Conservation (phyloP, 2,329 filamentous ascomycete species). For the Botrytis sinoallii region DNA sequence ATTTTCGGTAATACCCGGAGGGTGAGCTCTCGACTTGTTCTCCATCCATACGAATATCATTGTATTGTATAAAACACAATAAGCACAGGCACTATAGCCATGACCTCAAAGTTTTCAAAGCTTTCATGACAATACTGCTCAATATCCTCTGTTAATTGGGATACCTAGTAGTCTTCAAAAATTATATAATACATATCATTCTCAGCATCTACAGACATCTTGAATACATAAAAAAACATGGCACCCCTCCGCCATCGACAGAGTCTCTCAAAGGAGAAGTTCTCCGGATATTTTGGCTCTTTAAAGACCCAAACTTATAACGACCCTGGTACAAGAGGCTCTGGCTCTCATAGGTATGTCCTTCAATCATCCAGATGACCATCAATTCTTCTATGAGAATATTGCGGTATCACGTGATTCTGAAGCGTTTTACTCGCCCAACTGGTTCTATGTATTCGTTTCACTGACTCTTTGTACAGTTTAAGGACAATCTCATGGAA, state of each 20-base stretch:
- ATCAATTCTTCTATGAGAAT: neutral
- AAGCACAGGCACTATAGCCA: neutral
- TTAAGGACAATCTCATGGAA: conserved; percentile 87
- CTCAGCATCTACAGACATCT: too few species aligned
- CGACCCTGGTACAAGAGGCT: conserved; percentile 54
- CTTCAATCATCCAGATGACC: neutral
- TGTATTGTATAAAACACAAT: neutral
- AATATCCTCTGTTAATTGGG: neutral
- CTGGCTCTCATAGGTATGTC: conserved; percentile 55
- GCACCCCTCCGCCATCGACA: conserved; percentile 44
- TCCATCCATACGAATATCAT: neutral
- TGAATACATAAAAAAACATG: conserved; percentile 22
- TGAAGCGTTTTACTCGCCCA: neutral
- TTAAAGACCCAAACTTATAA: conserved; percentile 71
- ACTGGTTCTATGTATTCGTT: neutral
- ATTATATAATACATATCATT: neutral
- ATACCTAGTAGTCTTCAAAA: neutral
- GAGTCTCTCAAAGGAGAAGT: conserved; percentile 65
- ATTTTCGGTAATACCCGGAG: conserved; percentile 1
- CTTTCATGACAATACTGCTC: neutral
- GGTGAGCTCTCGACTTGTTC: neutral
- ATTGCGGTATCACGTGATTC: neutral
- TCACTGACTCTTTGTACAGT: conserved; percentile 42
- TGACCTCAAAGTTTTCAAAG: neutral
- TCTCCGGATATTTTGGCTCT: conserved; percentile 62